Evolutionary conservation across 1,284 basidiomycete genomes (phyloP).

Genomic region (Coriolopsis trogii): DNA sequence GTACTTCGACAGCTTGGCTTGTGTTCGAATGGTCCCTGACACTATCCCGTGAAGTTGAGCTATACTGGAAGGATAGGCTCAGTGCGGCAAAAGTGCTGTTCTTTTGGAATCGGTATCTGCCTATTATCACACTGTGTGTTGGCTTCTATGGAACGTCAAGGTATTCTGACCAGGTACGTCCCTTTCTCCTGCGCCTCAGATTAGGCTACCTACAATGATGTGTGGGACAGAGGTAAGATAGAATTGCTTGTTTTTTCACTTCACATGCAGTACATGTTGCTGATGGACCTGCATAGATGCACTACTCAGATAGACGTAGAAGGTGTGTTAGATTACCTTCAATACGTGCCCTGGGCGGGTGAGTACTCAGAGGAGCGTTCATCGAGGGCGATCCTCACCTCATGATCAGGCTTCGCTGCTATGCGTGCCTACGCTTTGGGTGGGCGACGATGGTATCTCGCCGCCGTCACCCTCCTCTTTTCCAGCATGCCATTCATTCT

Average conservation of each 20-base stretch:
- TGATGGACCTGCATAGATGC: neutral
- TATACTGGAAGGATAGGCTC: conserved; percentile 10
- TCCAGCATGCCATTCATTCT: neutral
- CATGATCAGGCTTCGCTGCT: conserved; percentile 9
- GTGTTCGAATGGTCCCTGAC: conserved; percentile 14
- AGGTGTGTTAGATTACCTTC: neutral
- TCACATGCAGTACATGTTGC: no score
- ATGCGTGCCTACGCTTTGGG: conserved; percentile 10
- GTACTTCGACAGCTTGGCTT: conserved; percentile 3
- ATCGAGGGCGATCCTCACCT: neutral
- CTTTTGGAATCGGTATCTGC: conserved; percentile 8
- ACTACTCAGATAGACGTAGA: neutral
- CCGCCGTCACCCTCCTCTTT: neutral
- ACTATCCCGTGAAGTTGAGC: conserved; percentile 9
- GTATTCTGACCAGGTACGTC: neutral
- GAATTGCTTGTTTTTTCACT: neutral
- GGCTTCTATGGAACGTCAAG: no score
- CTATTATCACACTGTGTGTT: neutral
- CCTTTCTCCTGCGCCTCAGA: neutral
- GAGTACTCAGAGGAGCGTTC: neutral
- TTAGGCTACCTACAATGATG: neutral
- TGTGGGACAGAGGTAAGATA: neutral
- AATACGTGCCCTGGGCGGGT: conserved; percentile 11
- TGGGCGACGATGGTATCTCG: conserved; percentile 1
- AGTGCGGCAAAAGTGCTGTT: conserved; percentile 7